phyloP scores from a whole-genome alignment of 2,329 filamentous ascomycete genomes.

The Colletotrichum simmondsii region DNA sequence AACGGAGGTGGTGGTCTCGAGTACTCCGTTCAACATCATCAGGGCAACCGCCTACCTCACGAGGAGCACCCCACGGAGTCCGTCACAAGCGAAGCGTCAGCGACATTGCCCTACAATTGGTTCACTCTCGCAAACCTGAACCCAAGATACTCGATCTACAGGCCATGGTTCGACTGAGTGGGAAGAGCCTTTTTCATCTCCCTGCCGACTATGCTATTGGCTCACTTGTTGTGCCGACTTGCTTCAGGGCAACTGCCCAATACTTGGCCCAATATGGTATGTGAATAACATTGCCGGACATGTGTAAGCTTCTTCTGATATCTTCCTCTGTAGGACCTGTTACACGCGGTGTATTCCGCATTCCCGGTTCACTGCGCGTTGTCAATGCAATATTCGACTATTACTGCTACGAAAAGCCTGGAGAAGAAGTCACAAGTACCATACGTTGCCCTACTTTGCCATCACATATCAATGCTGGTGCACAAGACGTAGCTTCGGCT shows the following conservation, averaged over 20 bases:
- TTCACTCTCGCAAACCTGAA: conserved; percentile 54
- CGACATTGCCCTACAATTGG: conserved; percentile 61
- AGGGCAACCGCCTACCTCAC: conserved; percentile 4
- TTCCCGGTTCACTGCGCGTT: conserved; percentile 67
- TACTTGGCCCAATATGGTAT: conserved; percentile 70
- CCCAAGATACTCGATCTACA: conserved; percentile 62
- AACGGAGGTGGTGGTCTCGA: conserved; percentile 50
- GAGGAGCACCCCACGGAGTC: conserved; percentile 32
- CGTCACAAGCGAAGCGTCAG: conserved; percentile 65
- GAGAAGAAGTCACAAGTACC: conserved; percentile 64
- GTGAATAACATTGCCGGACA: conserved; percentile 27
- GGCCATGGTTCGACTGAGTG: conserved; percentile 71
- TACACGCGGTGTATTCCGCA: conserved; percentile 70
- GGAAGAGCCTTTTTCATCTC: conserved; percentile 70
- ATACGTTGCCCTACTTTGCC: conserved; percentile 70
- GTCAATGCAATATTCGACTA: conserved; percentile 72
- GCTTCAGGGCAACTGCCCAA: conserved; percentile 74
- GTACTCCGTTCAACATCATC: conserved; percentile 43
- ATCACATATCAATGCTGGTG: conserved; percentile 65
- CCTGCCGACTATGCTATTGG: conserved; percentile 68
- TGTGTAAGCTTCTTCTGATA: conserved; percentile 32
- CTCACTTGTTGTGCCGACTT: conserved; percentile 70
- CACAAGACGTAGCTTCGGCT: conserved; percentile 74
- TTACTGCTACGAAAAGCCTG: conserved; percentile 64
- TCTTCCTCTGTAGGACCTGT: conserved; percentile 43